Evolutionary conservation across 2,329 filamentous ascomycete species (phyloP).

Genomic region (Colletotrichum coccodes): DNA sequence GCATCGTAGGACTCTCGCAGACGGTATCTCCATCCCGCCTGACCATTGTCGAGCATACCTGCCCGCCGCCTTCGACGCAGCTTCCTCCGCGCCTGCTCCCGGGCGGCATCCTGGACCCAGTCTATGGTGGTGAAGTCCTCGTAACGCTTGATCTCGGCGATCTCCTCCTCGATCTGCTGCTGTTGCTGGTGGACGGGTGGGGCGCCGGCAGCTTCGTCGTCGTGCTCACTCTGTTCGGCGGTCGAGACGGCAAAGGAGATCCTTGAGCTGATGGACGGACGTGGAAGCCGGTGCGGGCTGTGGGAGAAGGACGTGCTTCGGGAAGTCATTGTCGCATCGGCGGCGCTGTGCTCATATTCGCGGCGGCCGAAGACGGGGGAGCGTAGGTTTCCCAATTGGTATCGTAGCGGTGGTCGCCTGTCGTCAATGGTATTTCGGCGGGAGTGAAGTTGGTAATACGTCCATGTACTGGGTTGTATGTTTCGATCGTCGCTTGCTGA

Average conservation of each 20-base stretch:
- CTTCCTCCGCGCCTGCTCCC: conserved; percentile 86
- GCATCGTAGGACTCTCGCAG: conserved; percentile 92
- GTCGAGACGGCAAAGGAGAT: conserved; percentile 75
- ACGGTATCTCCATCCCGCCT: conserved; percentile 80
- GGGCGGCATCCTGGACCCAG: conserved; percentile 97
- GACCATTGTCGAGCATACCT: conserved; percentile 76
- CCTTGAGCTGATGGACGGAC: conserved; percentile 71
- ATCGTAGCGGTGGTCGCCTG: neutral
- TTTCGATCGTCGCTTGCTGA: neutral
- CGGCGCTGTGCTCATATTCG: conserved; percentile 50
- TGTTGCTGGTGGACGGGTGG: conserved; percentile 47
- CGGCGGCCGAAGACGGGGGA: conserved; percentile 25
- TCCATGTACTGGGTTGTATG: neutral
- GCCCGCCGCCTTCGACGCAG: conserved; percentile 77
- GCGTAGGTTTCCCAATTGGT: neutral
- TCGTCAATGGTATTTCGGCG: neutral
- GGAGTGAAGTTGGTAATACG: neutral
- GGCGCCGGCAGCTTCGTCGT: conserved; percentile 55
- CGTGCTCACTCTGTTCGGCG: conserved; percentile 70
- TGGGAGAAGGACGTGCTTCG: conserved; percentile 65
- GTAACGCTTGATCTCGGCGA: conserved; percentile 97
- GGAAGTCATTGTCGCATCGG: conserved; percentile 56
- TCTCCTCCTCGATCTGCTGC: conserved; percentile 88
- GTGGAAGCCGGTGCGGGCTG: conserved; percentile 43
- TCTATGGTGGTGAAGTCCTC: conserved; percentile 99